Evolutionary conservation across 306 rosid species (phyloP), one percentile per base, ranked within the genome.

Genomic region (Castanopsis chinensis): DNA sequence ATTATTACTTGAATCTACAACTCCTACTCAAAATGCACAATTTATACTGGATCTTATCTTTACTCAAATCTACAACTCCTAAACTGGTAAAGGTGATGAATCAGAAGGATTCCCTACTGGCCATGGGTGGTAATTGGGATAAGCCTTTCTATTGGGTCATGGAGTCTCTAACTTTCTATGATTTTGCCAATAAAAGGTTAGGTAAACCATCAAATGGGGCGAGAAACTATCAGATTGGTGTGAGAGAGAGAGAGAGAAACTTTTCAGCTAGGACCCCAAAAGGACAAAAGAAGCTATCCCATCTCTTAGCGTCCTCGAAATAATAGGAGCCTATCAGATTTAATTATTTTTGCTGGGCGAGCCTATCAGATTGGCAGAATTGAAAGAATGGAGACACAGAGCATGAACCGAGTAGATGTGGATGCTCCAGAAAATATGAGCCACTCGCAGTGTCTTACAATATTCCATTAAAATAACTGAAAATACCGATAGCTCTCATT

Each of bases 41-140:
- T 37, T 6, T 37, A 37, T 37, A 37, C 0, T 37, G 0, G 0
- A 37, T 37, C 2, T 37, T 37, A 37, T 7, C 2, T 7, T 7
- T 37, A 7, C 3, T 37, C 3, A 0, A 37, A 37, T 8, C 0
- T 7, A 37, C 1, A 2, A 8, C 45, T 8, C 0, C 3, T 8
- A 8, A 2, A 2, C 11, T 2, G 0, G 0, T 37, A 37, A 37
- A 7, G 0, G 3, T 37, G 11, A 37, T 0, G 0, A 7, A 2
- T 37, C 0, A 6, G 9, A 35, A 35, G 43, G 9, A 35, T 35
- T 35, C 6, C 0, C 3, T 37, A 37, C 2, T 1, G 8, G 45
- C 11, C 11, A 2, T 37, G 0, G 3, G 45, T 37, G 45, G 45
- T 37, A 8, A 37, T 37, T 37, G 11, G 45, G 13, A 10, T 49